These are phyloP conservation scores for Paramecium primaurelia DNA, from an alignment of 73 alveolate species.

Conservation along the genomic window DNA sequence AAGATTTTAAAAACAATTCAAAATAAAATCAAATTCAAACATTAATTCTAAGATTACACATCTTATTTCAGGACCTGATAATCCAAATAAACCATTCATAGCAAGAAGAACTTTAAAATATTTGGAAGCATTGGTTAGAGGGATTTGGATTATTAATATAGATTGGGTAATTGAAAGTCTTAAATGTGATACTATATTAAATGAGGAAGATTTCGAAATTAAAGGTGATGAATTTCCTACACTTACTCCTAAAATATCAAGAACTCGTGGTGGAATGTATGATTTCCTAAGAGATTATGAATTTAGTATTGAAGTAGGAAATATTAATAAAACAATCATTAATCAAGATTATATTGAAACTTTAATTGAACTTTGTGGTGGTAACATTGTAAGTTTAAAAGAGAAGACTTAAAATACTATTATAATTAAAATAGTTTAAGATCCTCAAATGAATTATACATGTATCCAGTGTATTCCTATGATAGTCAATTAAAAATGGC, in stretches of 20 bases:
- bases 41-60: neutral
- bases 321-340: neutral
- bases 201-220: neutral
- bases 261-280: neutral
- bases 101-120: slow-evolving; percentile 18
- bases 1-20: neutral
- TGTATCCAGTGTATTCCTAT: neutral
- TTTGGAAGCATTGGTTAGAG: neutral
- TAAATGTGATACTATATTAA: neutral
- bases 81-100: neutral
- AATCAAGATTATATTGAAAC: neutral
- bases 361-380: neutral
- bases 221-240: neutral
- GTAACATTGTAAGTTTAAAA: neutral
- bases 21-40: neutral
- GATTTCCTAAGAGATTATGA: neutral
- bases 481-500: neutral
- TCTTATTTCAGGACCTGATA: neutral
- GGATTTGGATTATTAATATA: neutral
- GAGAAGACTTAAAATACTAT: neutral
- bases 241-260: neutral
- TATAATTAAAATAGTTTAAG: slow-evolving; percentile 11
- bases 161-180: slow-evolving; percentile 2
- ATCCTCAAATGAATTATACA: neutral
- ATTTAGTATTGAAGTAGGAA: neutral